Evolutionary conservation across 1,284 basidiomycete genomes (phyloP), one percentile per base, ranked within the genome.

Genomic region (Microbotryum lychnidis-dioicae): DNA sequence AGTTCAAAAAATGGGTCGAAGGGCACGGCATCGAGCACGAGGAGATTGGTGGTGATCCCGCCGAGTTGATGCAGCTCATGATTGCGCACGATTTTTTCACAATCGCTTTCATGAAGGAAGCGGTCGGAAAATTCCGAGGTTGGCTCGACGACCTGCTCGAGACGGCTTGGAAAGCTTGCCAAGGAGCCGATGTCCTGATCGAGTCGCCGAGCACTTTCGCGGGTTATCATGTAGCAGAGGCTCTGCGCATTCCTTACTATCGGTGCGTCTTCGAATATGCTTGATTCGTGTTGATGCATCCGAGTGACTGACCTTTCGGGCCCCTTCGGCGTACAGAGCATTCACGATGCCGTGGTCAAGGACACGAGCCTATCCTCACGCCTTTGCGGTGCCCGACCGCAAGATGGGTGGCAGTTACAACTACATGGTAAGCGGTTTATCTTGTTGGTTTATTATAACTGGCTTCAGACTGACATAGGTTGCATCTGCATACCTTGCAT

Each of bases 141-240:
- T 98, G 94, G 94, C 80, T 97, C 56, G 94, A 97, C 73, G 94
- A 97, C 72, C 80, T 98, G 6, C 81, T 98, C 44, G 86, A 85
- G 73, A 91, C 91, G 0, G 88, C 91, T 1, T 97, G 91, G 91
- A 84, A 91, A 62, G 93, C 92, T 6, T 98, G 96, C 73, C 90
- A 94, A 77, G 86, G 84, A 23, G 91, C 91, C 0, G 93, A 98
- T 73, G 83, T 97, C 29, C 81, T 98, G 55, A 81, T 98, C 58
- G 94, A 98, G 77, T 91, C 88, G 71, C 94, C 94, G 0, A 92
- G 89, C 73, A 91, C 94, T 6, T 97, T 97, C 87, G 91, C 87
- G n/a, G 94, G 94, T n/a, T 88, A 89, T 64, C 94, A 98, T 71
- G 91, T 98, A 57, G 94, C 94, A 20, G 94, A 98, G 74, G 91